These are phyloP conservation scores for Podospora conica DNA, from an alignment of 495 filamentous ascomycete species.

Conservation along the genomic window DNA sequence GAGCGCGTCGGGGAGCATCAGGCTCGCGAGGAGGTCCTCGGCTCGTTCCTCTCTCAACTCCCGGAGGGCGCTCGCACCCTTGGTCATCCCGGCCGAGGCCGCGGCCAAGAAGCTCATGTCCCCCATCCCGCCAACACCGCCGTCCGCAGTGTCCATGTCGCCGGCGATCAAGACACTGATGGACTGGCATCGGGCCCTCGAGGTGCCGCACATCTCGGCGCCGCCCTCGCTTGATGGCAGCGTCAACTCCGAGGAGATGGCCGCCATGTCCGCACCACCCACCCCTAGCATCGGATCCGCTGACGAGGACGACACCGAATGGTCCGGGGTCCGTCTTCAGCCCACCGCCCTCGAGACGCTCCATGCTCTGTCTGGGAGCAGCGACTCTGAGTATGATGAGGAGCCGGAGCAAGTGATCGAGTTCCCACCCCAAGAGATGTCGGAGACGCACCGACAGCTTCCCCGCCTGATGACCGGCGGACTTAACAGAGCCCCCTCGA, in stretches of 20 bases:
- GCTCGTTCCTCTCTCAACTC: slow-evolving; percentile 24
- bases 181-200: slow-evolving; percentile 42
- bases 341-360: slow-evolving; percentile 72
- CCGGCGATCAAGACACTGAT: slow-evolving; percentile 65
- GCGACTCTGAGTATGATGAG: slow-evolving; percentile 46
- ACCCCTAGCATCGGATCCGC: slow-evolving; percentile 66
- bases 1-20: slow-evolving; percentile 26
- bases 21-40: slow-evolving; percentile 19
- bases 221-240: slow-evolving; percentile 87
- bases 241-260: slow-evolving; percentile 77
- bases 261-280: slow-evolving; percentile 66
- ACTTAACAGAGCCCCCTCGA: slow-evolving; percentile 24
- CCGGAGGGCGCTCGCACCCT: slow-evolving; percentile 52
- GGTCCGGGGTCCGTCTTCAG: slow-evolving; percentile 66
- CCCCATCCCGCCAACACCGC: slow-evolving; percentile 69
- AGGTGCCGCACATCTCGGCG: slow-evolving; percentile 66
- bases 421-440: slow-evolving; percentile 32
- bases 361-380: slow-evolving; percentile 61
- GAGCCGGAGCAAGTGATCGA: slow-evolving; percentile 47
- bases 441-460: slow-evolving; percentile 34
- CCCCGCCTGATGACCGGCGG: slow-evolving; percentile 34
- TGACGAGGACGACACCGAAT: slow-evolving; percentile 45
- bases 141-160: slow-evolving; percentile 70
- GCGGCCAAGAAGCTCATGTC: slow-evolving; percentile 43
- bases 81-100: slow-evolving; percentile 58